These are phyloP conservation scores for Xerocomus brunneocitrinus DNA, from an alignment of 768 basidiomycete species.

Conservation along the genomic window DNA sequence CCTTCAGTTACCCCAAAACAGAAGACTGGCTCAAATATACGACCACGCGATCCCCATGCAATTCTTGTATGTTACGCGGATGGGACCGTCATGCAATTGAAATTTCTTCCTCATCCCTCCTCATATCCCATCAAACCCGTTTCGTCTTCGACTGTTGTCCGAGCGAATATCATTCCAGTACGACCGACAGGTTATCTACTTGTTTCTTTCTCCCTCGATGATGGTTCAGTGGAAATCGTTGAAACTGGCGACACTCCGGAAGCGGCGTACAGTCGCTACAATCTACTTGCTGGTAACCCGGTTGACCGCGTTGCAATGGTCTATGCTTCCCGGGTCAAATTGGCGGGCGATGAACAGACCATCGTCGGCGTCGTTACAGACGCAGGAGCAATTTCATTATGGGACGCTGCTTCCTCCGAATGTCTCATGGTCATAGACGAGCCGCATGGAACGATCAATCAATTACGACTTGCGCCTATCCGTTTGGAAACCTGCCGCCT, in stretches of 20 bases:
- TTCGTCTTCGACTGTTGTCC: conserved; percentile 41
- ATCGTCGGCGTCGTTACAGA: conserved; percentile 62
- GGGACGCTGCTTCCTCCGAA: conserved; percentile 66
- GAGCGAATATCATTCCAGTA: conserved; percentile 46
- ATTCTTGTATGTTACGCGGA: conserved; percentile 56
- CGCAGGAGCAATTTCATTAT: conserved; percentile 65
- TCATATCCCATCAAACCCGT: conserved; percentile 41
- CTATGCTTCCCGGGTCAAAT: conserved; percentile 48
- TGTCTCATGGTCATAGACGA: conserved; percentile 61
- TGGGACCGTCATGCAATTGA: conserved; percentile 55
- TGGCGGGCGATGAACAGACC: conserved; percentile 47
- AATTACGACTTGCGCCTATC: conserved; percentile 57
- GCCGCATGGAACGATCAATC: conserved; percentile 51
- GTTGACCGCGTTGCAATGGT: conserved; percentile 50
- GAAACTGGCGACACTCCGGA: conserved; percentile 46
- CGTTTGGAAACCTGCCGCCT: conserved; percentile 54
- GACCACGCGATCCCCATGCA: conserved; percentile 12
- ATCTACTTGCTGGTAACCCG: conserved; percentile 55
- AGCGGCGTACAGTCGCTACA: conserved; percentile 41
- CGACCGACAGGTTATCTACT: conserved; percentile 43
- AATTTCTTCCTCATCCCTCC: conserved; percentile 14
- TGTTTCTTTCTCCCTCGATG: conserved; percentile 57
- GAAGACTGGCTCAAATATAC: conserved; percentile 14
- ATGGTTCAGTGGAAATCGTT: conserved; percentile 62
- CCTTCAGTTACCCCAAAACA: conserved; percentile 11